These are phyloP conservation scores for Termitomyces sp. DNA, from an alignment of 768 basidiomycete genomes.

Conservation along the genomic window DNA sequence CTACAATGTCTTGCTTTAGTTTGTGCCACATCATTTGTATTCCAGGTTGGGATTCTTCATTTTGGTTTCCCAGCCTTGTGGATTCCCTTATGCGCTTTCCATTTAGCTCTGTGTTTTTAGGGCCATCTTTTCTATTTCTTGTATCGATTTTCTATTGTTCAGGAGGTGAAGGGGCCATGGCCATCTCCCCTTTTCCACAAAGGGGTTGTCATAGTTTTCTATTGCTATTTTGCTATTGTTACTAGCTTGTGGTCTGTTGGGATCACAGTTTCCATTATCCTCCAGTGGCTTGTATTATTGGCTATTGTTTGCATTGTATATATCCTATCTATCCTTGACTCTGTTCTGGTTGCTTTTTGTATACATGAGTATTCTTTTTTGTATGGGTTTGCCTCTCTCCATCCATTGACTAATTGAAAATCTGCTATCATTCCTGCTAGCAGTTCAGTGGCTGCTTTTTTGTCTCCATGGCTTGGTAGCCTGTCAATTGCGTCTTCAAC, in stretches of 20 bases:
- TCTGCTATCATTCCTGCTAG: not conserved
- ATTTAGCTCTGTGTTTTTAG: too few species aligned
- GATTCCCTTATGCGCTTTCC: too few species aligned
- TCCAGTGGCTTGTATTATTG: not conserved
- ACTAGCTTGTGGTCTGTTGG: not conserved
- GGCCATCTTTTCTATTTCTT: too few species aligned
- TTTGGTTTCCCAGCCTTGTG: too few species aligned
- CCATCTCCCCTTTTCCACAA: too few species aligned
- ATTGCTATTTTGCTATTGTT: fast-evolving
- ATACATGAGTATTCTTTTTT: not conserved
- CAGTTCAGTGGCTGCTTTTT: fast-evolving
- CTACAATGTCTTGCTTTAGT: too few species aligned
- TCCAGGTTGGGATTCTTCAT: too few species aligned
- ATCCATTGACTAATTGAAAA: not conserved
- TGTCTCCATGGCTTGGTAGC: not conserved
- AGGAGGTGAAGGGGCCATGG: too few species aligned
- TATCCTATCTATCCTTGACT: not conserved
- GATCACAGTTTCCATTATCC: not conserved
- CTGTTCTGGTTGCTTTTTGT: not conserved
- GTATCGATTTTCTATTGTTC: too few species aligned
- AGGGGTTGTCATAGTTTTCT: not conserved
- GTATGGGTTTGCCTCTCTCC: not conserved
- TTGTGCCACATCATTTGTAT: too few species aligned
- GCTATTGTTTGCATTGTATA: not conserved
- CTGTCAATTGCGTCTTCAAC: not conserved